Evolutionary conservation across 169 alveolate species (phyloP).

Genomic region (Plasmodium inui): DNA sequence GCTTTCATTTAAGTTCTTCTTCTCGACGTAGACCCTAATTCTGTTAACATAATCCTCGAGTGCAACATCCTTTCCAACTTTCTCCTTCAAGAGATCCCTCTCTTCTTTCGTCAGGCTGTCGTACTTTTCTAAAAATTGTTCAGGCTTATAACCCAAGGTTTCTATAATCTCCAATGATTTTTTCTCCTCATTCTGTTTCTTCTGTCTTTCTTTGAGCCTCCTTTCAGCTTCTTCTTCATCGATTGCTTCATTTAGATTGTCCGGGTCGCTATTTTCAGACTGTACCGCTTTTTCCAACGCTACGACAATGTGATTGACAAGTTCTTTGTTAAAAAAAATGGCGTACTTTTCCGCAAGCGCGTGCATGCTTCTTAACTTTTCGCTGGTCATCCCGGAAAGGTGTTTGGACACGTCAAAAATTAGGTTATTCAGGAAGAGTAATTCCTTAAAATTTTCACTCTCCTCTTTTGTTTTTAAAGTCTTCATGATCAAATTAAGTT

Average conservation of each 20-base stretch:
- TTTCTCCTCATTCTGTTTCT: neutral
- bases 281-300: constrained; percentile 50
- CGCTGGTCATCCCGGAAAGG: neutral
- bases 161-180: constrained; percentile 14
- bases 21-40: constrained; percentile 11
- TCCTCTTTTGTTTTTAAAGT: constrained; percentile 44
- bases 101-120: constrained; percentile 45
- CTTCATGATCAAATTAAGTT: constrained; percentile 39
- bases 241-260: neutral
- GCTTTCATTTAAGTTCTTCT: constrained; percentile 1
- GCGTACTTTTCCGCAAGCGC: constrained; percentile 25
- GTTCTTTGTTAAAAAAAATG: constrained; percentile 28
- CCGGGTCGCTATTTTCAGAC: neutral
- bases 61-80: constrained; percentile 41
- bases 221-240: constrained; percentile 25
- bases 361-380: constrained; percentile 39
- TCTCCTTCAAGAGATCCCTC: constrained; percentile 20
- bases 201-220: neutral
- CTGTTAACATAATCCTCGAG: constrained; percentile 29
- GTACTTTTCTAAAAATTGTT: constrained; percentile 26
- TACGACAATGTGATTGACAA: neutral
- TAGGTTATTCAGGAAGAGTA: constrained; percentile 32
- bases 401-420: constrained; percentile 43
- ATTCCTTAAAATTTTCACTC: constrained; percentile 22
- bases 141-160: constrained; percentile 39